Conservation (phyloP, 768 basidiomycete species). For the Rhodotorula kratochvilovae region DNA sequence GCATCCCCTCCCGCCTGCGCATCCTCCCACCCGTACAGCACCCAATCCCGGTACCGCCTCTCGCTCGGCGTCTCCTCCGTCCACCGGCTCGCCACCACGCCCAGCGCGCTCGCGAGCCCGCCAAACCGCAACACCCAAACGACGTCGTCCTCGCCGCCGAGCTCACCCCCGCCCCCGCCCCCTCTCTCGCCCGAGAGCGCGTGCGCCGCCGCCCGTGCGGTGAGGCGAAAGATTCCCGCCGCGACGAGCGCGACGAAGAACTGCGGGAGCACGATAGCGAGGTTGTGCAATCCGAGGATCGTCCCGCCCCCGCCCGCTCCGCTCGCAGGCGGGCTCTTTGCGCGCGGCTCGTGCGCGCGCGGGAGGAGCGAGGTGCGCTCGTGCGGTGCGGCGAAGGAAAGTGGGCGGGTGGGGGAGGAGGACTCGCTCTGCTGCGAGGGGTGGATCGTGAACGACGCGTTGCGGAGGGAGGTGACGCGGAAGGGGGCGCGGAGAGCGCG, state of each 20-base stretch:
- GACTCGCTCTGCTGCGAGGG: neutral
- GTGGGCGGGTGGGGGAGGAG: neutral
- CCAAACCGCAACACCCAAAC: conserved; percentile 52
- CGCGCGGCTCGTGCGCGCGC: neutral
- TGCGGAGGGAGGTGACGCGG: neutral
- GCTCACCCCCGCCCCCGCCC: neutral
- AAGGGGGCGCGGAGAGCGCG: neutral
- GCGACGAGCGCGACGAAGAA: conserved; percentile 7
- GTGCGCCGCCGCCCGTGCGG: neutral
- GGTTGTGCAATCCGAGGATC: conserved; percentile 2
- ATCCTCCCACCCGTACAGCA: neutral
- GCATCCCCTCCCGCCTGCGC: neutral
- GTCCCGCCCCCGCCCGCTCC: neutral
- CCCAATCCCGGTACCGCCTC: neutral
- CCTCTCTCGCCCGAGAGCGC: conserved; percentile 19
- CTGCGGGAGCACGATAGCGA: conserved; percentile 1
- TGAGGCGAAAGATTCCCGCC: neutral
- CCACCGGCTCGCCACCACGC: conserved; percentile 23
- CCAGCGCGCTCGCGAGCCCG: conserved; percentile 48
- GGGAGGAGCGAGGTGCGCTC: neutral
- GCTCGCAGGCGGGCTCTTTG: no score
- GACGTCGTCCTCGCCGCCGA: conserved; percentile 41
- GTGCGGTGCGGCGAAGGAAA: neutral
- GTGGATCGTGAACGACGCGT: neutral
- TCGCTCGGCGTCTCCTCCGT: neutral